Evolutionary conservation across 345 rosid species (phyloP).

Genomic region (Rubroshorea leprosula): DNA sequence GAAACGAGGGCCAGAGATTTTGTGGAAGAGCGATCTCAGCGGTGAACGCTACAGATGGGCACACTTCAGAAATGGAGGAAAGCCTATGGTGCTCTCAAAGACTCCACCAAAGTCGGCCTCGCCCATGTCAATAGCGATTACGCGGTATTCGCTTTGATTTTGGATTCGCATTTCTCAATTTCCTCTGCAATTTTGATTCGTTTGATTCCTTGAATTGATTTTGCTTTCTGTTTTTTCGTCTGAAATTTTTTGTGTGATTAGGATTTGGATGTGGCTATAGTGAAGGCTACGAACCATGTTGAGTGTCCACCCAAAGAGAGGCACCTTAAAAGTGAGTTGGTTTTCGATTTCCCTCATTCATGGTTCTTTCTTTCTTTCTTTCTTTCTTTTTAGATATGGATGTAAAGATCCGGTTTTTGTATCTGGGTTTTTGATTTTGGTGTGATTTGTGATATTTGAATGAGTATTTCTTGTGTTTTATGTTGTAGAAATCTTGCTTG

Average conservation of each 20-base stretch:
- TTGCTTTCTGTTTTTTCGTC: not conserved
- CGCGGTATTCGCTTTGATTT: constrained; percentile 46
- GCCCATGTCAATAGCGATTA: constrained; percentile 98
- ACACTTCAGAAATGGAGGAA: constrained; percentile 95
- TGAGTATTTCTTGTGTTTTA: not conserved
- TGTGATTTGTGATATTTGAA: constrained; percentile 6
- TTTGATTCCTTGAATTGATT: constrained; percentile 20
- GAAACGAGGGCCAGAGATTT: not conserved
- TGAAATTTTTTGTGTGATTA: constrained; percentile 20
- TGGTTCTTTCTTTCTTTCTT: not conserved
- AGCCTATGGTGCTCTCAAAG: constrained; percentile 96
- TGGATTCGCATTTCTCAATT: not conserved
- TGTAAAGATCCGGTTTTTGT: constrained; percentile 22
- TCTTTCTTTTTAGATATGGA: not conserved
- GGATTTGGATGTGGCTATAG: constrained; percentile 98
- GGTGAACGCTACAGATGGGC: constrained; percentile 49
- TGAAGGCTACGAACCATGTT: constrained; percentile 95
- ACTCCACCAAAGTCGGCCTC: constrained; percentile 97
- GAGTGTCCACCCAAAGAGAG: constrained; percentile 98
- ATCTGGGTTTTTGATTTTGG: not conserved
- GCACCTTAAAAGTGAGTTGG: constrained; percentile 73
- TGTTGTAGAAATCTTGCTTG: constrained; percentile 50
- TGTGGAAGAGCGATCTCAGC: constrained; percentile 34
- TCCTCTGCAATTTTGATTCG: constrained; percentile 7
- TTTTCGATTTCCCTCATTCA: not conserved